phyloP scores from a whole-genome alignment of 1,139 yeast species.

The Kurtzmaniella quercitrusa region DNA sequence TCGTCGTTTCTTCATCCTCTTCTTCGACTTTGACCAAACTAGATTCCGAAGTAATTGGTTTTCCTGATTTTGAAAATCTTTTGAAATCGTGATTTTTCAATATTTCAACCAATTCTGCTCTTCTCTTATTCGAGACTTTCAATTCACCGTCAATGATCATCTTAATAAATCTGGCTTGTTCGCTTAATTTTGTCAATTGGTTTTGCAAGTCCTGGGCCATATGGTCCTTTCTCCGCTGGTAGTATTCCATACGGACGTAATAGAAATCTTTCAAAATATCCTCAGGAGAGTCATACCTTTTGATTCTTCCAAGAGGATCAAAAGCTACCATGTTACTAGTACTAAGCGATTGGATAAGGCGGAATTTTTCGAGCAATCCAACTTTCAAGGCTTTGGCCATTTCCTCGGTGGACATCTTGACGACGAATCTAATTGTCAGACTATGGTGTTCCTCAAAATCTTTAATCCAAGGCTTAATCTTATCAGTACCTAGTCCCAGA shows the following conservation, averaged over 20 bases:
- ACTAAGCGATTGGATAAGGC: constrained; percentile 63
- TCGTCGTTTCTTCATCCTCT: constrained; percentile 23
- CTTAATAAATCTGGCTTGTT: constrained; percentile 90
- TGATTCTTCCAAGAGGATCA: constrained; percentile 87
- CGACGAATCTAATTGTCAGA: constrained; percentile 70
- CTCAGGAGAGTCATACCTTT: constrained; percentile 68
- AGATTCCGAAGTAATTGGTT: constrained; percentile 29
- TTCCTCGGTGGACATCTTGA: constrained; percentile 71
- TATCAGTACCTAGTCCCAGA: constrained; percentile 73
- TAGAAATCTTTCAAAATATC: constrained; percentile 84
- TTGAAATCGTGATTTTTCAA: constrained; percentile 67
- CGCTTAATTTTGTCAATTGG: constrained; percentile 67
- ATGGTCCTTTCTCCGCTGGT: constrained; percentile 85
- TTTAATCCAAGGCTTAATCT: constrained; percentile 78
- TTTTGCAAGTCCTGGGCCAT: constrained; percentile 67
- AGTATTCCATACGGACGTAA: constrained; percentile 80
- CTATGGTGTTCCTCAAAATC: constrained; percentile 96
- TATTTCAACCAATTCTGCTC: constrained; percentile 59
- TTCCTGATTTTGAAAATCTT: constrained; percentile 67
- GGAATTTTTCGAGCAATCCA: constrained; percentile 83
- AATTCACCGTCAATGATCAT: constrained; percentile 77
- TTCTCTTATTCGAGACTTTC: constrained; percentile 69
- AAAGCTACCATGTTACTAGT: constrained; percentile 93
- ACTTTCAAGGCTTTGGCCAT: constrained; percentile 73
- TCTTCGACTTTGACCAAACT: constrained; percentile 12